Evolutionary conservation across 768 basidiomycete species (phyloP).

Genomic region (Rhodosporidiobolus odoratus): DNA sequence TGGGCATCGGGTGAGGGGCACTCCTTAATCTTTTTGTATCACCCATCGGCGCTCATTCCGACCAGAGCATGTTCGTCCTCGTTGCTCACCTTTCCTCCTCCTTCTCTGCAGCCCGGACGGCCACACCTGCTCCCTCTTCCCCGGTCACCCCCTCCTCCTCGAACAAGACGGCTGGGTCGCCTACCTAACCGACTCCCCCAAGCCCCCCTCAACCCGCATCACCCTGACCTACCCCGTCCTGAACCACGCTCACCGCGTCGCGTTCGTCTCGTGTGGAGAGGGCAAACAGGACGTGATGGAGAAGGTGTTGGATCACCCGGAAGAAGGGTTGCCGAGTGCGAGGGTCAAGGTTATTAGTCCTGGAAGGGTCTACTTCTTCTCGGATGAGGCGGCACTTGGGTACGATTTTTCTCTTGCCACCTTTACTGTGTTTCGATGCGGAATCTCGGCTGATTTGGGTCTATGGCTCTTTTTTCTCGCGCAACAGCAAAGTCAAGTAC

Average conservation of each 20-base stretch:
- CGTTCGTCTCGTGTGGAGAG: slow-evolving; percentile 79
- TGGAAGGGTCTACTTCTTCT: slow-evolving; percentile 91
- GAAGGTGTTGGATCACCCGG: slow-evolving; percentile 71
- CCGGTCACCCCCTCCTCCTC: slow-evolving; percentile 73
- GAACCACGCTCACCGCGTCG: slow-evolving; percentile 80
- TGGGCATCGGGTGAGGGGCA: slow-evolving; percentile 78
- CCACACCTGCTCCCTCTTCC: slow-evolving; percentile 97
- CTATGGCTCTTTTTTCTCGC: background rate
- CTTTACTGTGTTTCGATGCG: background rate
- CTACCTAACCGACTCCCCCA: slow-evolving; percentile 84
- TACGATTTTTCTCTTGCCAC: slow-evolving; percentile 5
- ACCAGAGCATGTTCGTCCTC: background rate
- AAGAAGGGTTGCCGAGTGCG: slow-evolving; percentile 72
- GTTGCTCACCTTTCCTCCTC: too few species aligned
- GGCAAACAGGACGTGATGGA: slow-evolving; percentile 72
- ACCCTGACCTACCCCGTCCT: slow-evolving; percentile 88
- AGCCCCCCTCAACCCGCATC: slow-evolving; percentile 81
- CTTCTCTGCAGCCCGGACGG: slow-evolving; percentile 53
- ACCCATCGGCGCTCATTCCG: background rate
- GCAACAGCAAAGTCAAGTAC: background rate
- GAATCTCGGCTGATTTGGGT: background rate
- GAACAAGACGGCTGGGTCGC: slow-evolving; percentile 94
- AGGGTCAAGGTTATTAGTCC: slow-evolving; percentile 70
- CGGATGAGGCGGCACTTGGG: slow-evolving; percentile 71
- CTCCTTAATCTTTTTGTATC: background rate